A percentile compares a stretch with the other conserved stretches of the same genome.
Evolutionary conservation across 371 early-diverging fungal species (phyloP).

Genomic region (Apophysomyces trapeziformis): DNA sequence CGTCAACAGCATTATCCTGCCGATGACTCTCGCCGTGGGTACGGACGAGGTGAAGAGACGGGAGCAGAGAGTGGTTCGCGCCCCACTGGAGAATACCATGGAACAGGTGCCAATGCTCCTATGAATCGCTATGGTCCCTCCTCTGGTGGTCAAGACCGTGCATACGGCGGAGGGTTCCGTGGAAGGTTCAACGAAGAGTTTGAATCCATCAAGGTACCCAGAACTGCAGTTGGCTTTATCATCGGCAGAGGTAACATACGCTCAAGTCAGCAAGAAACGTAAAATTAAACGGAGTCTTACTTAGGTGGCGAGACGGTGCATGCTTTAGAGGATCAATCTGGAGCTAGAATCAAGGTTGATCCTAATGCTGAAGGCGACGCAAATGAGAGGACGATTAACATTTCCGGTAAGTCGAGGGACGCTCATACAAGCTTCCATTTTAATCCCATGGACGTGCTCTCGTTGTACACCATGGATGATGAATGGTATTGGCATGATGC

Average conservation of each 20-base stretch:
- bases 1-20: slow-evolving; percentile 27
- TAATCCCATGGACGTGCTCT: not conserved
- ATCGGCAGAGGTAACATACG: slow-evolving; percentile 71
- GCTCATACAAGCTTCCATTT: slow-evolving; percentile 8
- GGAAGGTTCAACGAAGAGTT: slow-evolving; percentile 40
- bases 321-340: slow-evolving; percentile 78
- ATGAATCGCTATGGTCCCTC: slow-evolving; percentile 20
- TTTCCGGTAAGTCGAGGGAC: slow-evolving; percentile 37
- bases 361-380: slow-evolving; percentile 48
- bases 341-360: slow-evolving; percentile 82
- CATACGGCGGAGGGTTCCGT: slow-evolving; percentile 29
- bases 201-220: slow-evolving; percentile 70
- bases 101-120: slow-evolving; percentile 15
- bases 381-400: slow-evolving; percentile 42
- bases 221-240: slow-evolving; percentile 77
- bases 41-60: slow-evolving; percentile 15
- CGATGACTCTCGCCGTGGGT: slow-evolving; percentile 14
- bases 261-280: not conserved
- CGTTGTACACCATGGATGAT: not conserved
- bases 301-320: slow-evolving; percentile 88
- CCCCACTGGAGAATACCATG: slow-evolving; percentile 5
- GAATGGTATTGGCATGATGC: not conserved
- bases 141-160: slow-evolving; percentile 18
- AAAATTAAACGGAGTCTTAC: too few species aligned
- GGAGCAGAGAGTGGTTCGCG: slow-evolving; percentile 12